phyloP scores from a whole-genome alignment of 2,329 filamentous ascomycete genomes.

The Colletotrichum limetticola region DNA sequence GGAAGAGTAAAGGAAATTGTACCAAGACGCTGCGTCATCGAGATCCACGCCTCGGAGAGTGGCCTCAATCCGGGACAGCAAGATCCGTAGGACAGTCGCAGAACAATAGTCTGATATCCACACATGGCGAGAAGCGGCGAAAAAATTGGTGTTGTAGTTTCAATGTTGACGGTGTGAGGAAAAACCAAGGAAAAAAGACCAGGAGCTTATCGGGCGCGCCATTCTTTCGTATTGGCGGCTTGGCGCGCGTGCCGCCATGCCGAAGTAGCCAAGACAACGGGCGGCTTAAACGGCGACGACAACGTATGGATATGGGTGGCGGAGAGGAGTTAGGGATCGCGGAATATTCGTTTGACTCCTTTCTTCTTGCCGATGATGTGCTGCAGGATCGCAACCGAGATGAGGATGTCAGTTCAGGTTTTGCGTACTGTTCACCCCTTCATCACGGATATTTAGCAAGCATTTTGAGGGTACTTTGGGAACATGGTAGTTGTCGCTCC shows the following conservation, averaged over 20 bases:
- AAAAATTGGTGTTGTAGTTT: background rate
- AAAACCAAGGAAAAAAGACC: background rate
- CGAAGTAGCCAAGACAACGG: conserved; percentile 23
- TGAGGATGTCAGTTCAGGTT: background rate
- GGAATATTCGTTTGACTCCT: background rate
- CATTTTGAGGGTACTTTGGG: background rate
- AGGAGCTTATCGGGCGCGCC: conserved; percentile 3
- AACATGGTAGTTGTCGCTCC: background rate
- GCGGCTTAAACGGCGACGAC: background rate
- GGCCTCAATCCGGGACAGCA: conserved; percentile 4
- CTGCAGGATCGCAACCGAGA: conserved; percentile 16
- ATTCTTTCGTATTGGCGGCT: conserved; percentile 16
- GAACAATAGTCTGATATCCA: background rate
- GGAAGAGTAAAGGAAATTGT: background rate
- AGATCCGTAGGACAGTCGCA: background rate
- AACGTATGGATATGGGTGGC: background rate
- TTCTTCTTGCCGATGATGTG: background rate
- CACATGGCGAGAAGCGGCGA: background rate
- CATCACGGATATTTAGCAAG: background rate
- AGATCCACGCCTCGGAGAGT: conserved; percentile 1
- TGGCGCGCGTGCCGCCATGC: conserved; percentile 32
- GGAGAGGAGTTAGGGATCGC: background rate
- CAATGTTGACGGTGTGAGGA: background rate
- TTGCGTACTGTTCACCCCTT: conserved; percentile 1
- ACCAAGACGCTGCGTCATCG: conserved; percentile 17